A percentile compares a stretch with the other conserved stretches of the same genome.
These are phyloP conservation scores for Fusarium praegraminearum DNA, from an alignment of 2,329 filamentous ascomycete genomes.

Conservation along the genomic window DNA sequence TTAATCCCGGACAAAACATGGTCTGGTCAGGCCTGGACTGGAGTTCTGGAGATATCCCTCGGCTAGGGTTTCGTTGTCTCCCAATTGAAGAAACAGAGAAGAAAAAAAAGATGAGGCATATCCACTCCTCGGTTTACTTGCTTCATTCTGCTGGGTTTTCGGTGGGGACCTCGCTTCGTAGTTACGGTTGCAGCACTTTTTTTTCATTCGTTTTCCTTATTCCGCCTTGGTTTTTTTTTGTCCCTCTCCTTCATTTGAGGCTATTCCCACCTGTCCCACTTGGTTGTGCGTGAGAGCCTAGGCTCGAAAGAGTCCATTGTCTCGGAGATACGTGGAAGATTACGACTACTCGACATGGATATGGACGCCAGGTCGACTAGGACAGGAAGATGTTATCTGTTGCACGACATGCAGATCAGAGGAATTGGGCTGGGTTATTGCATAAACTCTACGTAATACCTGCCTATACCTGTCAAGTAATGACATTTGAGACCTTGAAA, in stretches of 20 bases:
- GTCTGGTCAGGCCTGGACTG: neutral
- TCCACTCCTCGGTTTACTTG: constrained; percentile 37
- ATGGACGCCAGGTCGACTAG: neutral
- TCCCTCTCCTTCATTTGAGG: constrained; percentile 11
- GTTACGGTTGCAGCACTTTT: neutral
- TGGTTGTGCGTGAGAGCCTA: constrained; percentile 3
- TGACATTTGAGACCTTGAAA: constrained; percentile 3
- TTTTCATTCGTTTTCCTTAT: neutral
- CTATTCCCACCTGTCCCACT: constrained; percentile 33
- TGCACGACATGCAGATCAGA: constrained; percentile 4
- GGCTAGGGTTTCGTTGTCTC: constrained; percentile 10
- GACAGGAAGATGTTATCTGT: constrained; percentile 3
- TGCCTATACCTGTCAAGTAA: constrained; percentile 9
- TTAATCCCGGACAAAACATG: constrained; percentile 15
- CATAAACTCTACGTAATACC: constrained; percentile 22
- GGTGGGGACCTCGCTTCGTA: constrained; percentile 18
- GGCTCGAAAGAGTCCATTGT: neutral
- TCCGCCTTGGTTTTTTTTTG: constrained; percentile 10
- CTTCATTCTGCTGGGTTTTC: constrained; percentile 16
- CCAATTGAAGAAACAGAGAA: neutral
- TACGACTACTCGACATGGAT: constrained; percentile 23
- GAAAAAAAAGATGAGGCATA: neutral
- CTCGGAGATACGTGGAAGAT: constrained; percentile 18
- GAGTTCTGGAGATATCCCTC: constrained; percentile 29
- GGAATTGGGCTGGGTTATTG: constrained; percentile 1